A percentile compares a stretch with the other conserved stretches of the same genome.
phyloP scores from a whole-genome alignment of 169 alveolate genomes.

The Cryptosporidium ubiquitum region DNA sequence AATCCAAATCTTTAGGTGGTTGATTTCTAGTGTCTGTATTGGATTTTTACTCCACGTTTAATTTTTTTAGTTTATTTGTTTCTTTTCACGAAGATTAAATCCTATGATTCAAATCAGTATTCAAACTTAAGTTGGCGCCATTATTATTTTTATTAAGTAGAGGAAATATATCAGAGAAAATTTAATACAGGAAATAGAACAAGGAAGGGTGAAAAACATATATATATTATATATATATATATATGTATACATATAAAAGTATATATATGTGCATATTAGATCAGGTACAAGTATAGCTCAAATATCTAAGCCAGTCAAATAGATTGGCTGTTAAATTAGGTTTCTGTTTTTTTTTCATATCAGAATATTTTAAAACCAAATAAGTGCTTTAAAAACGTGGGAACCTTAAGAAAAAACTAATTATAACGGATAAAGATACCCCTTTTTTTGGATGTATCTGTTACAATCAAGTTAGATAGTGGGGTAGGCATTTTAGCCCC shows the following conservation, averaged over 20 bases:
- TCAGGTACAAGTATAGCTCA: background rate
- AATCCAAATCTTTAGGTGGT: background rate
- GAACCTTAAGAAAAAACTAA: background rate
- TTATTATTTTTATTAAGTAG: background rate
- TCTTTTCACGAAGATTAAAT: background rate
- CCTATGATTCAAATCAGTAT: background rate
- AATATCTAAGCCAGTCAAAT: background rate
- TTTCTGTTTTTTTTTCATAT: background rate
- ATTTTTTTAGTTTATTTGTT: background rate
- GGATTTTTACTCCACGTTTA: background rate
- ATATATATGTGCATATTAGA: background rate
- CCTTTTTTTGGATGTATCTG: background rate
- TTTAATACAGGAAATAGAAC: background rate
- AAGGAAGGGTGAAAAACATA: background rate
- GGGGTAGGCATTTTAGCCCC: background rate
- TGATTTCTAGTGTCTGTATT: too few relatives aligned
- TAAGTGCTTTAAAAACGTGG: background rate
- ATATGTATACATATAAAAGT: background rate
- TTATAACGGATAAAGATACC: background rate
- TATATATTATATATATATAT: too few relatives aligned
- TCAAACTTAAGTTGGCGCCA: background rate
- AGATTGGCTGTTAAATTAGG: background rate
- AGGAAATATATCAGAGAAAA: background rate
- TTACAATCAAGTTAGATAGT: background rate
- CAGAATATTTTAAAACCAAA: background rate